Evolutionary conservation across 179 eudicot species (phyloP), one percentile per base, ranked within the genome.

Genomic region (Amaranthus tricolor): DNA sequence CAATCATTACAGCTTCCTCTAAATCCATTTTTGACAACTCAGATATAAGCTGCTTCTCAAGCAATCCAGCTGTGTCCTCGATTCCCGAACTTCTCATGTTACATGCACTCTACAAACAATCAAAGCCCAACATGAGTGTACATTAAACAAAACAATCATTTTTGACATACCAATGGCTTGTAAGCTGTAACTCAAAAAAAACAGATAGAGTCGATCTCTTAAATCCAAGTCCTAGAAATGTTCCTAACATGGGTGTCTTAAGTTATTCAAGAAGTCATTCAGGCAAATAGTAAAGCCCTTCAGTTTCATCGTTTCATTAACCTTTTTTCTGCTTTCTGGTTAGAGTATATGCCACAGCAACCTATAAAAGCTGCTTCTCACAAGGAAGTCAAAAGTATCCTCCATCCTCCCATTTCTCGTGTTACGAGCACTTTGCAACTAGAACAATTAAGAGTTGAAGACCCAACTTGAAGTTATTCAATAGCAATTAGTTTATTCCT

Each of bases 21-120:
- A 93, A 71, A 50, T 85, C 82, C 98, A 89, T 89, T 70, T 86
- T 82, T 6, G 97, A 91, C 62, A 93, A 73, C 86, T 93, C 96
- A 45, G 87, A 84, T 51, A 90, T 85, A 51, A 91, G 80, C 81
- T 91, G 88, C 75, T 91, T 93, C 85, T 93, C 97, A 49, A 93
- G 89, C 70, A 84, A 71, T 75, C 88, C 95, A n/a, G 98, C 95
- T 6, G 92, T 86, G 66, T 86, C 89, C 64, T 87, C 96, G 57
- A 91, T 85, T 62, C 92, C 97, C 0, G 93, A 84, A 53, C 76
- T 76, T 79, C 97, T 91, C 90, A 91, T 86, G 73, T 82, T 83
- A 75, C 92, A 91, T 75, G 97, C 98, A 84, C 98, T 85, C 98
- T 93, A 76, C 70, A 76, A 75, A 62, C 53, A 66, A 60, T 10